Evolutionary conservation across 2,329 filamentous ascomycete species (phyloP).

Genomic region (Fusarium mangiferae): DNA sequence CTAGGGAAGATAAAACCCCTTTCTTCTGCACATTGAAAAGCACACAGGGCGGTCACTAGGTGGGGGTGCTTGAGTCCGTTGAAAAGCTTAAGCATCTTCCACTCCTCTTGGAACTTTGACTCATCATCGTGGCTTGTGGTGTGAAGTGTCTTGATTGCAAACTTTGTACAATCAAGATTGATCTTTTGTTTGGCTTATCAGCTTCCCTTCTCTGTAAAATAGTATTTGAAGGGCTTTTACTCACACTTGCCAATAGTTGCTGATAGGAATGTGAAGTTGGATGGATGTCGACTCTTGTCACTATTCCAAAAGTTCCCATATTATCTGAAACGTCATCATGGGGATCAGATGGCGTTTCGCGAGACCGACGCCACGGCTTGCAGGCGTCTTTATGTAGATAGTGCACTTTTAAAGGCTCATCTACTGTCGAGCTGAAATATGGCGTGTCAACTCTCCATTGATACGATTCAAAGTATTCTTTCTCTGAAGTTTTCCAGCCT

Average conservation of each 20-base stretch:
- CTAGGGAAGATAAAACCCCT: not conserved
- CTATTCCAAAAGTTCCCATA: not conserved
- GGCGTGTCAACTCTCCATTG: not conserved
- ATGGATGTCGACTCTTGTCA: not conserved
- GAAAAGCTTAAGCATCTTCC: not conserved
- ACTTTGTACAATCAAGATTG: not conserved
- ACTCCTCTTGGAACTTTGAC: not conserved
- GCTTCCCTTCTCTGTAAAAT: accelerated
- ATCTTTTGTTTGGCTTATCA: not conserved
- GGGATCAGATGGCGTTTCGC: accelerated
- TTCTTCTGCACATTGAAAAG: not conserved
- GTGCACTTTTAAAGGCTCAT: not conserved
- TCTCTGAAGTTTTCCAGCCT: not conserved
- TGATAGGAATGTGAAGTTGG: not conserved
- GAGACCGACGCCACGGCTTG: not conserved
- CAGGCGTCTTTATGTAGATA: not conserved
- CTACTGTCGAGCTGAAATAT: not conserved
- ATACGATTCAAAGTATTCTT: not conserved
- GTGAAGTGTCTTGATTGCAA: not conserved
- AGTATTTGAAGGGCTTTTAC: not conserved
- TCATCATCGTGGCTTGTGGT: not conserved
- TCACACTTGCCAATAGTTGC: not conserved
- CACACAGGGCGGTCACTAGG: not conserved
- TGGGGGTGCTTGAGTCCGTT: not conserved
- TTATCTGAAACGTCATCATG: not conserved